phyloP scores from a whole-genome alignment of 139 green algal genomes.

The Astrephomene gubernaculifera region DNA sequence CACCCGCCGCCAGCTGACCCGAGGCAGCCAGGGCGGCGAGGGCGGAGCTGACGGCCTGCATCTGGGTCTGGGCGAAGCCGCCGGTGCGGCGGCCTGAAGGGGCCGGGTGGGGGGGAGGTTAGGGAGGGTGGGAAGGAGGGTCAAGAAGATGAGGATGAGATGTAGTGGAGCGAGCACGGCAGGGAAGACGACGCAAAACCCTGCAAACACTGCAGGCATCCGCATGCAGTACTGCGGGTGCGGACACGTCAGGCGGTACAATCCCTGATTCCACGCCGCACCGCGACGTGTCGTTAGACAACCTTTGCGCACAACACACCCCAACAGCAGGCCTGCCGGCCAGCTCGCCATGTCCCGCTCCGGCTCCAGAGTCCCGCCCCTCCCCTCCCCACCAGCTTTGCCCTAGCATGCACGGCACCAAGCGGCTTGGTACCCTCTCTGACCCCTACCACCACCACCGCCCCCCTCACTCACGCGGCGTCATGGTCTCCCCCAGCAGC shows the following conservation, averaged over 20 bases:
- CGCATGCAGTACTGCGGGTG: too few relatives aligned
- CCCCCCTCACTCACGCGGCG: neutral
- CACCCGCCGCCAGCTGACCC: neutral
- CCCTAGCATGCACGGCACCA: neutral
- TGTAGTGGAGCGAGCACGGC: too few relatives aligned
- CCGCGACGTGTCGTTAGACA: too few relatives aligned
- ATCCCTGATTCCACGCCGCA: too few relatives aligned
- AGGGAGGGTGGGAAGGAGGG: neutral
- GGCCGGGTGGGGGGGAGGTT: neutral
- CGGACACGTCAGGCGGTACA: too few relatives aligned
- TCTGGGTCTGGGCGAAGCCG: neutral
- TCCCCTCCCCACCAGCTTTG: neutral
- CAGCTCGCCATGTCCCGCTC: neutral
- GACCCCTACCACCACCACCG: neutral
- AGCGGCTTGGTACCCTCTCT: neutral
- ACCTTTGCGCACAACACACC: too few relatives aligned
- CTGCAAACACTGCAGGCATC: too few relatives aligned
- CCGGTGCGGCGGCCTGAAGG: neutral
- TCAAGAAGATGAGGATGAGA: too few relatives aligned
- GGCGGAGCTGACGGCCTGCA: conserved; percentile 13
- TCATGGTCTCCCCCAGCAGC: conserved; percentile 30
- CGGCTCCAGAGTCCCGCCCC: neutral
- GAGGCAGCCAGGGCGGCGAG: conserved; percentile 7
- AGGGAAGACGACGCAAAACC: too few relatives aligned
- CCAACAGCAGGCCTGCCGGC: too few relatives aligned